These are phyloP conservation scores for Venturia carpophila DNA, from an alignment of 2,329 filamentous ascomycete genomes.

Conservation along the genomic window DNA sequence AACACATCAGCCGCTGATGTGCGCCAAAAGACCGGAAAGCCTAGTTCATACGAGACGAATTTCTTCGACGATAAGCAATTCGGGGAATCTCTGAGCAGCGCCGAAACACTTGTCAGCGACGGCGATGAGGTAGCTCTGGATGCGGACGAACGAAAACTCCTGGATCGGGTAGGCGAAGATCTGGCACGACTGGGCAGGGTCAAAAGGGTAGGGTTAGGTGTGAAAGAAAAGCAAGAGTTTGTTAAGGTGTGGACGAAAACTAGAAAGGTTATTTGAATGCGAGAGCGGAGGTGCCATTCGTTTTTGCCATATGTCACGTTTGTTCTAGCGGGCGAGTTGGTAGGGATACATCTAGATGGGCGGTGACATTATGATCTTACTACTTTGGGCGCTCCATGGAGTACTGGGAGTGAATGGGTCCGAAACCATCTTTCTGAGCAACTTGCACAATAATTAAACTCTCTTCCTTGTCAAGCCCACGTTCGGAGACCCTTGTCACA, in stretches of 20 bases:
- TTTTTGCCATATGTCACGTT: conserved; percentile 7
- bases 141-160: conserved; percentile 56
- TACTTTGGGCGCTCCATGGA: neutral
- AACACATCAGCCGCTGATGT: conserved; percentile 24
- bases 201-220: conserved; percentile 77
- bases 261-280: conserved; percentile 9
- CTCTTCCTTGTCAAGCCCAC: too few species aligned
- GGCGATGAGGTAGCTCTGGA: conserved; percentile 28
- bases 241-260: conserved; percentile 57
- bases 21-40: neutral
- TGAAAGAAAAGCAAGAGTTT: conserved; percentile 77
- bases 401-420: too few species aligned
- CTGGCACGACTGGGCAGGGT: conserved; percentile 80
- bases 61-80: conserved; percentile 39
- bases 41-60: conserved; percentile 37
- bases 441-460: too few species aligned
- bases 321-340: neutral
- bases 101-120: conserved; percentile 24
- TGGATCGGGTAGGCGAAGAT: conserved; percentile 76
- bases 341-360: neutral
- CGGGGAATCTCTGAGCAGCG: conserved; percentile 24
- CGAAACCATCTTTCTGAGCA: too few species aligned
- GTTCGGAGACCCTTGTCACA: too few species aligned
- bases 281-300: neutral
- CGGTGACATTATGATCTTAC: neutral